phyloP scores from a whole-genome alignment of 257 asterid species.

The Nicotiana knightiana region DNA sequence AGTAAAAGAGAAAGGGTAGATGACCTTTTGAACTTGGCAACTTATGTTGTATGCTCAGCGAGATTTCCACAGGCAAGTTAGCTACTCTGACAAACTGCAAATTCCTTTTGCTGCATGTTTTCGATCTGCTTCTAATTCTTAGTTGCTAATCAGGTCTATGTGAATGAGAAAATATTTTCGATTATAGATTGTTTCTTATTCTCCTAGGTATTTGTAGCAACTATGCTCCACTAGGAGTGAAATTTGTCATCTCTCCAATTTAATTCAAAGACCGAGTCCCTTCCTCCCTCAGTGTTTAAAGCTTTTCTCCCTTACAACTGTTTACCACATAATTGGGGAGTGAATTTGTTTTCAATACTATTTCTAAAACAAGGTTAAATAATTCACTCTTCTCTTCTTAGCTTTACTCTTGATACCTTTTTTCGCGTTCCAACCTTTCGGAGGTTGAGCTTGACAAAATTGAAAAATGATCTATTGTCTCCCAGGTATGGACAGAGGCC shows the following conservation, averaged over 20 bases:
- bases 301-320: neutral
- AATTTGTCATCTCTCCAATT: neutral
- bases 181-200: neutral
- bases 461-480: slow-evolving; percentile 3
- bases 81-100: neutral
- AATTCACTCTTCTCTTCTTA: neutral
- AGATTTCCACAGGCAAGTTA: slow-evolving; percentile 85
- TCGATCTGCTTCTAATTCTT: neutral
- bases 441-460: neutral
- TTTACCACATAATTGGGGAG: neutral
- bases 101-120: slow-evolving; percentile 8
- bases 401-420: neutral
- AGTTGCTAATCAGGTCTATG: neutral
- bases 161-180: neutral
- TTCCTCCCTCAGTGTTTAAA: neutral
- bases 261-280: neutral
- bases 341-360: neutral
- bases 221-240: neutral
- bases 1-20: slow-evolving; percentile 84
- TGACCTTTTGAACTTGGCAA: slow-evolving; percentile 64
- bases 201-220: neutral
- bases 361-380: neutral
- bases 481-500: slow-evolving; percentile 57
- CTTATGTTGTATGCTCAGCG: slow-evolving; percentile 73
- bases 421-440: neutral